Percentiles rank a stretch among this genome's conserved stretches.
Evolutionary conservation across 371 early-diverging fungal genomes (phyloP).

Genomic region (Mucor racemosus): DNA sequence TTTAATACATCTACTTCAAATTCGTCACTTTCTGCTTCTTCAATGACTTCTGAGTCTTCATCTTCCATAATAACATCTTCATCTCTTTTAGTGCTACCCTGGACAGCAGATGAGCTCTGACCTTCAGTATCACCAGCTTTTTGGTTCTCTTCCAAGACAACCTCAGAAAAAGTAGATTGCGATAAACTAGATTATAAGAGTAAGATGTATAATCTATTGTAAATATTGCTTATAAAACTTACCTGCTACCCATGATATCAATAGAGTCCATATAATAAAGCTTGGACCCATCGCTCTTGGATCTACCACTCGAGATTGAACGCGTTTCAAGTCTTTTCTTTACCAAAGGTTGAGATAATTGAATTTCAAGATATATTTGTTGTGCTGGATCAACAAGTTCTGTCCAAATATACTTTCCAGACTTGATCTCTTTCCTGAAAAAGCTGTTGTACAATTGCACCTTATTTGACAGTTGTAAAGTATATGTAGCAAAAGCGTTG

Average conservation of each 20-base stretch:
- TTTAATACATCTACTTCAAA: conserved; percentile 62
- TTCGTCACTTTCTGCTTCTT: not conserved
- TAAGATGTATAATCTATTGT: not conserved
- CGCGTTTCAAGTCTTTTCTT: conserved; percentile 38
- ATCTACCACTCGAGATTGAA: conserved; percentile 8
- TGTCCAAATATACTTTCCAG: conserved; percentile 52
- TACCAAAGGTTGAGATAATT: conserved; percentile 35
- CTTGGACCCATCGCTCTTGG: not conserved
- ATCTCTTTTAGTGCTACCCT: not conserved
- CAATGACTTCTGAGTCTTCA: not conserved
- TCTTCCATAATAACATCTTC: conserved; percentile 18
- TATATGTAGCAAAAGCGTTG: conserved; percentile 60
- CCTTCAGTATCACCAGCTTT: not conserved
- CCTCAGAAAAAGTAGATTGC: conserved; percentile 32
- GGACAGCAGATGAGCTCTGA: not conserved
- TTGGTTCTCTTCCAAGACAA: conserved; percentile 23
- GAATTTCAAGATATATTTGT: conserved; percentile 16
- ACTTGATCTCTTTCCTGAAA: conserved; percentile 8
- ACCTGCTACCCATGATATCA: conserved; percentile 44
- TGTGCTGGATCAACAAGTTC: conserved; percentile 54
- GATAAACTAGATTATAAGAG: conserved; percentile 26
- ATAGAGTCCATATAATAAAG: conserved; percentile 34
- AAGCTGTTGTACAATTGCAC: conserved; percentile 48
- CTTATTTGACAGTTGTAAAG: conserved; percentile 56
- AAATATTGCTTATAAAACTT: not conserved